A percentile compares a stretch with the other conserved stretches of the same genome.
phyloP scores from a whole-genome alignment of 441 rosid genomes.

The Gossypium trilobum region DNA sequence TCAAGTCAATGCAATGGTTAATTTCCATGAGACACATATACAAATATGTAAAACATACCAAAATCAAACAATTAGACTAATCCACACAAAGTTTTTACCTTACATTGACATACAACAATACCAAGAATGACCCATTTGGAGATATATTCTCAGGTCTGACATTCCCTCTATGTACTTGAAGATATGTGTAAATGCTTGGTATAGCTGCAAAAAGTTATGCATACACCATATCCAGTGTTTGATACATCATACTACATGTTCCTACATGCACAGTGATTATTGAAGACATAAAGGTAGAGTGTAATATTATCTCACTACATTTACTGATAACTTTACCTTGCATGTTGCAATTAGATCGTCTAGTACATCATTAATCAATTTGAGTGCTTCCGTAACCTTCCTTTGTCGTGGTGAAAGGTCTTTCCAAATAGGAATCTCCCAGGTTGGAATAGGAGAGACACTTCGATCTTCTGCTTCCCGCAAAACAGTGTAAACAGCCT shows the following conservation, averaged over 20 bases:
- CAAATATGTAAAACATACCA: not conserved
- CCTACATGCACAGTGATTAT: not conserved
- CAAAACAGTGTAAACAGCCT: conserved; percentile 90
- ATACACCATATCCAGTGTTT: not conserved
- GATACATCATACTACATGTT: not conserved
- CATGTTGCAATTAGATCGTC: conserved; percentile 71
- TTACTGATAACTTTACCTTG: conserved; percentile 48
- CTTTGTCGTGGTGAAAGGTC: conserved; percentile 80
- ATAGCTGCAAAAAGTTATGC: not conserved
- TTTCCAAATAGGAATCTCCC: conserved; percentile 96
- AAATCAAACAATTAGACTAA: not conserved
- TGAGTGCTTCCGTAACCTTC: conserved; percentile 67
- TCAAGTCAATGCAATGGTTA: not conserved
- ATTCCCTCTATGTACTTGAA: not conserved
- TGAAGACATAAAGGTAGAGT: not conserved
- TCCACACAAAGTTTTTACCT: not conserved
- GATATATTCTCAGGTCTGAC: not conserved
- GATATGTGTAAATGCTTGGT: not conserved
- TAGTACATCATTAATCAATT: conserved; percentile 69
- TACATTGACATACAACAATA: not conserved
- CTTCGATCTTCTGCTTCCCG: conserved; percentile 97
- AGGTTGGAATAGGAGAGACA: conserved; percentile 77
- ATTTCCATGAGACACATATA: not conserved
- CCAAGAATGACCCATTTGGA: not conserved
- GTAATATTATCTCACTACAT: conserved; percentile 1